Evolutionary conservation across 202 grass and related monocot species (phyloP), one percentile per base, ranked within the genome.

Genomic region (Cymbopogon flexuosus): DNA sequence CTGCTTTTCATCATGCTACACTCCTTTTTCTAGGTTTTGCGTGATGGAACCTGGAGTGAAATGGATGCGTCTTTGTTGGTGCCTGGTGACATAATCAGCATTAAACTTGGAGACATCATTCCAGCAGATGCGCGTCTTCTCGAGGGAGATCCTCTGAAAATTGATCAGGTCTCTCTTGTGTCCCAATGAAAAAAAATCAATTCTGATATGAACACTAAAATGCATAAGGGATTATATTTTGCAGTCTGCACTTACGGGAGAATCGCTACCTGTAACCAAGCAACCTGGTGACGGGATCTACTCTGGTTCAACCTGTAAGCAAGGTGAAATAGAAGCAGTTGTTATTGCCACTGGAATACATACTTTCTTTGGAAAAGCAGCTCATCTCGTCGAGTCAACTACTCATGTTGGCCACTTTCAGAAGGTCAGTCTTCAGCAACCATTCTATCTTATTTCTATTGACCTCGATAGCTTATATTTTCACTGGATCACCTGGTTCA

Each of bases 301-400:
- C 87, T 89, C 90, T 56, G 90, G 90, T 56, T 92, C 90, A 18
- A 92, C 90, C 2, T 92, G 90, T 80, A 92, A 92, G 73, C 90
- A 92, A 75, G 90, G 87, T 78, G 90, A 92, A 74, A 89, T 92
- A 69, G 90, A 92, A 78, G 87, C 90, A 39, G 77, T 92, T 81
- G 90, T 92, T 62, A 92, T 89, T 70, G 90, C 90, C 77, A 92
- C 90, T 33, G 90, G 90, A 66, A 86, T 92, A 15, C 90, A 89
- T 77, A 92, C 90, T 37, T 92, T 92, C 87, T 92, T 92, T 67
- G 90, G 90, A 54, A 92, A 89, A 57, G 90, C 90, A 65, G 90
- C 90, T 52, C 87, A 92, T 76, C 84, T 93, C 2, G 90, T 93
- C 45, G 90, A 93, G 27, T 85, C 84, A 81, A 93, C 90, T 13